phyloP scores from a whole-genome alignment of 2,329 filamentous ascomycete genomes.

The Albifimbria verrucaria region DNA sequence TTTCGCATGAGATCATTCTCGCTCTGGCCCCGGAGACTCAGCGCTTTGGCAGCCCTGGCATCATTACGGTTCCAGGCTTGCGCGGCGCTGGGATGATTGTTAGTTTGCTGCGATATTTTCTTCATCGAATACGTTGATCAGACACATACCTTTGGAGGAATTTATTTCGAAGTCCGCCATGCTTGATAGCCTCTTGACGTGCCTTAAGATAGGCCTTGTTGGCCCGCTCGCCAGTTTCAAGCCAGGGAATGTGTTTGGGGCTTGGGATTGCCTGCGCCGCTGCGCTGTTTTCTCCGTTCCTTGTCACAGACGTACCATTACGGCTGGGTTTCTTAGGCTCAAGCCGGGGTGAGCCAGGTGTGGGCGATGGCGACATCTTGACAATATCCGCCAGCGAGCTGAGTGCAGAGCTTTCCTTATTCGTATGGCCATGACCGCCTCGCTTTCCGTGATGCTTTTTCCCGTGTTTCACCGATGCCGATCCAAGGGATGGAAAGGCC shows the following conservation, averaged over 20 bases:
- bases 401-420: slow-evolving; percentile 65
- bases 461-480: slow-evolving; percentile 67
- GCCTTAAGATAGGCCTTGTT: slow-evolving; percentile 96
- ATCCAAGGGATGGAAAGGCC: slow-evolving; percentile 86
- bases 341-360: slow-evolving; percentile 56
- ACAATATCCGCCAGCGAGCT: slow-evolving; percentile 91
- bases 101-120: slow-evolving; percentile 3
- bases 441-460: slow-evolving; percentile 95
- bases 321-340: slow-evolving; percentile 58
- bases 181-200: slow-evolving; percentile 92
- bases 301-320: slow-evolving; percentile 63
- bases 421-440: slow-evolving; percentile 70
- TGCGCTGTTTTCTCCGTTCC: slow-evolving; percentile 72
- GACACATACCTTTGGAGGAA: slow-evolving; percentile 80
- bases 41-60: slow-evolving; percentile 88
- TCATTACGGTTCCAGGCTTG: slow-evolving; percentile 99
- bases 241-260: slow-evolving; percentile 92
- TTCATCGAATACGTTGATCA: not conserved
- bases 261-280: slow-evolving; percentile 80
- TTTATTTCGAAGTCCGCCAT: slow-evolving; percentile 93
- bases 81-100: slow-evolving; percentile 62
- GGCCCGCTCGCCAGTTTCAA: slow-evolving; percentile 85
- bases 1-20: slow-evolving; percentile 98
- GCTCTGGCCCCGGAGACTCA: slow-evolving; percentile 89
- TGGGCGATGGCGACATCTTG: slow-evolving; percentile 89